These are phyloP conservation scores for Lasiosphaeria miniovina DNA, from an alignment of 495 filamentous ascomycete genomes.

Conservation along the genomic window DNA sequence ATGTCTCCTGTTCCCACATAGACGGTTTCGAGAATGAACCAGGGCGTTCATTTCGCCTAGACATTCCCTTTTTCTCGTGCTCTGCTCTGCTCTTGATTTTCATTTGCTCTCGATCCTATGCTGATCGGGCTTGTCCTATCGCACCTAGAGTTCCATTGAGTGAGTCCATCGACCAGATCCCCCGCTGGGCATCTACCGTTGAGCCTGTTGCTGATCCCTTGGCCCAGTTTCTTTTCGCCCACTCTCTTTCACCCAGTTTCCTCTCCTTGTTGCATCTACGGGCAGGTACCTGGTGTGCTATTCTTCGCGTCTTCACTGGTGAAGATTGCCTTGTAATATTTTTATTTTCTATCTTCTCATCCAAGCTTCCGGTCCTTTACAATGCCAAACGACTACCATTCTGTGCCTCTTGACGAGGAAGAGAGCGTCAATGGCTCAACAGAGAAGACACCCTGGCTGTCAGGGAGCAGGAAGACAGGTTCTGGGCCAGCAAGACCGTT, in stretches of 20 bases:
- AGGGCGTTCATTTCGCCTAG: neutral
- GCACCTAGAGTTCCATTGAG: neutral
- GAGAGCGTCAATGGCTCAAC: conserved; percentile 22
- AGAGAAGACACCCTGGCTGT: conserved; percentile 25
- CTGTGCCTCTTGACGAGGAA: conserved; percentile 40
- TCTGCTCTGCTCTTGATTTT: conserved; percentile 6
- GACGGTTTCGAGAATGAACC: conserved; percentile 1
- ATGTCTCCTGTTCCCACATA: neutral
- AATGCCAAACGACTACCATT: conserved; percentile 33
- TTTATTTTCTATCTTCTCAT: conserved; percentile 17
- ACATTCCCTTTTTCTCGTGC: neutral
- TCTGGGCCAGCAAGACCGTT: conserved; percentile 3
- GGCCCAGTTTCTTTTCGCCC: conserved; percentile 12
- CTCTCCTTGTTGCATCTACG: conserved; percentile 21
- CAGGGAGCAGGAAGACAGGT: conserved; percentile 7
- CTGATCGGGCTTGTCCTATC: conserved; percentile 9
- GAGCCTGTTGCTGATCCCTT: conserved; percentile 11
- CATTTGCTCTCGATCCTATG: conserved; percentile 13
- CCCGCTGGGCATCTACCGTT: neutral
- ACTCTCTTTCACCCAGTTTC: conserved; percentile 10
- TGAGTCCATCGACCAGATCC: no score
- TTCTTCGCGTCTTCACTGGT: conserved; percentile 14
- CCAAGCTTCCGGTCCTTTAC: conserved; percentile 3
- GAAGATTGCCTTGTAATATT: conserved; percentile 5
- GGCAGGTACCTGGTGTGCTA: conserved; percentile 41